phyloP scores from a whole-genome alignment of 148 eudicot genomes.

The Arctostaphylos glauca region DNA sequence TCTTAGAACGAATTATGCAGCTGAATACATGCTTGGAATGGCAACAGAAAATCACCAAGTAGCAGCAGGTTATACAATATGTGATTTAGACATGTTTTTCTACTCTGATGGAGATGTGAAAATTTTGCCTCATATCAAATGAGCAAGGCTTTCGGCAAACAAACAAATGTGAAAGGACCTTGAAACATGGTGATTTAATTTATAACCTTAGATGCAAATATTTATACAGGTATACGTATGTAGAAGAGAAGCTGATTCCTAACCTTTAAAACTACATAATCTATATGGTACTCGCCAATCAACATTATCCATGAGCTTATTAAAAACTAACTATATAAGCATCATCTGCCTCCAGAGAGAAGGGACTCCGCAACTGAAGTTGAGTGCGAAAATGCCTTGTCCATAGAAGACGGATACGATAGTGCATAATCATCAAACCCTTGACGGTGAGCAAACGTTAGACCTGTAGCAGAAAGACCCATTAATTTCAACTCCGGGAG shows the following conservation, averaged over 20 bases:
- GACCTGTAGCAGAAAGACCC: not conserved
- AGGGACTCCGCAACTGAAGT: constrained; percentile 6
- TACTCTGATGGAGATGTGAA: too few relatives aligned
- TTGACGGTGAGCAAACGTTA: not conserved
- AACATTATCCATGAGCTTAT: not conserved
- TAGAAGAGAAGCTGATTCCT: not conserved
- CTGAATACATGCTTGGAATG: too few relatives aligned
- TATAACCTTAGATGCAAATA: not conserved
- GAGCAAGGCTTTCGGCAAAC: not conserved
- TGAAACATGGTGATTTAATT: not conserved
- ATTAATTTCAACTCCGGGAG: not conserved
- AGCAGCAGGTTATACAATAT: too few relatives aligned
- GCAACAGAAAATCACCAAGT: too few relatives aligned
- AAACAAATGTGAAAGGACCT: not conserved
- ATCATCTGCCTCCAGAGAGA: constrained; percentile 23
- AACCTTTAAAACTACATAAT: not conserved
- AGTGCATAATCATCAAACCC: constrained; percentile 13
- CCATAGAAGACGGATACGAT: constrained; percentile 11
- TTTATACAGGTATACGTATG: not conserved
- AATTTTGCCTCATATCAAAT: not conserved
- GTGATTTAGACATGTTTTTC: too few relatives aligned
- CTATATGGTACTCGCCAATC: not conserved
- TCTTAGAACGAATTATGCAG: too few relatives aligned
- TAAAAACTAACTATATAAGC: not conserved
- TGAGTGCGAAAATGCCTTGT: not conserved